Conservation (phyloP, 2,329 filamentous ascomycete species). For the Colletotrichum zoysiae region DNA sequence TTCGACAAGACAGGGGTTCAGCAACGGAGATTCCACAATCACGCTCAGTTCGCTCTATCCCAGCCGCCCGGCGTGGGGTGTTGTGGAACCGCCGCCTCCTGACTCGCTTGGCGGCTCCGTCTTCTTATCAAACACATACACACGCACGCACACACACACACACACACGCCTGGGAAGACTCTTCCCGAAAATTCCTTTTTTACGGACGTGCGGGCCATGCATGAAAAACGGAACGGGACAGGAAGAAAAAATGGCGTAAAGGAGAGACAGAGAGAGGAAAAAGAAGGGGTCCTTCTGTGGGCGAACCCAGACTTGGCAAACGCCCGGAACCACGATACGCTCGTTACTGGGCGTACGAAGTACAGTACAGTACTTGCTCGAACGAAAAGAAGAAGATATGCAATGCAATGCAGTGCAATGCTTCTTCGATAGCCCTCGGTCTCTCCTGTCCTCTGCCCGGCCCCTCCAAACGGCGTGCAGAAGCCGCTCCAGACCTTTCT, state of each 20-base stretch:
- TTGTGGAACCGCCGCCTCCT: constrained; percentile 34
- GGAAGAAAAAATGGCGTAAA: constrained; percentile 9
- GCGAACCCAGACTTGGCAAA: not conserved
- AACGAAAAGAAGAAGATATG: constrained; percentile 23
- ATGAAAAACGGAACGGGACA: not conserved
- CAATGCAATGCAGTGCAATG: constrained; percentile 39
- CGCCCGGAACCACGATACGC: constrained; percentile 12
- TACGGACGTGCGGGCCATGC: constrained; percentile 18
- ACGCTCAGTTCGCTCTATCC: constrained; percentile 26
- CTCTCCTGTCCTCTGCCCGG: not conserved
- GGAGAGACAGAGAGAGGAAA: not conserved
- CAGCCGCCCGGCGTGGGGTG: constrained; percentile 2
- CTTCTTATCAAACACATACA: constrained; percentile 27
- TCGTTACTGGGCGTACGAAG: too few relatives aligned
- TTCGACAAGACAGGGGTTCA: constrained; percentile 6
- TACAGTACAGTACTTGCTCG: too few relatives aligned
- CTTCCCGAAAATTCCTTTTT: constrained; percentile 38
- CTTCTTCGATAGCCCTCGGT: constrained; percentile 28
- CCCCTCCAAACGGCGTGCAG: not conserved
- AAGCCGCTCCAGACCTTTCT: constrained; percentile 17
- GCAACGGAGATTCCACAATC: constrained; percentile 15
- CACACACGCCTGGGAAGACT: not conserved
- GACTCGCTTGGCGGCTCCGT: constrained; percentile 33
- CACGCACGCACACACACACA: constrained; percentile 8
- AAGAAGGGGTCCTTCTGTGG: constrained; percentile 20